Base-by-base conservation (phyloP, 768 basidiomycete species). In the Lactifluus volemus region DNA sequence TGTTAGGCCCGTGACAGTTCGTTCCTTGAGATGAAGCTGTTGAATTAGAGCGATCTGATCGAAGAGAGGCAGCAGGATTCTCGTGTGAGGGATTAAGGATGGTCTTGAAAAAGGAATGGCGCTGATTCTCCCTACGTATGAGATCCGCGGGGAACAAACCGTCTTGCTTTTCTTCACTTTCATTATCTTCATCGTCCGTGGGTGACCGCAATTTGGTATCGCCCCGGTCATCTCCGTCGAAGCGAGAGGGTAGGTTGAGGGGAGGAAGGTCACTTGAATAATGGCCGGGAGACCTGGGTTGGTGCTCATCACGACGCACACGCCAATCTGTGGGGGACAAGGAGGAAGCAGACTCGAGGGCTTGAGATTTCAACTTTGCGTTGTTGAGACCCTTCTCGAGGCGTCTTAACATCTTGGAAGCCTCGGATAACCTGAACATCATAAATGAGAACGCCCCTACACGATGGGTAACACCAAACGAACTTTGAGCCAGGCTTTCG, bases 401-500 rank as follows among this genome's bases (percentile, higher is more conserved):
- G 51, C 89, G 83, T 55, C 90, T 84, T 55, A 92, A 84, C 87
- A 91, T 89, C 71, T 92, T 92, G 42, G 91, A 92, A 49, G 89
- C 89, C 70, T 92, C 91, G 41, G 90, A 92, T 47, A 93, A 76
- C 72, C 90, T 92, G 65, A 29, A 51, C 49, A 65, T 61, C 55
- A 49, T 49, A 41, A 25, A 68, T 53, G 51, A 68, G 63, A 17
- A 63, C 47, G 3, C 41, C 29, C 44, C 49, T 41, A 49, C 55
- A 34, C 25, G 36, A 52, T 41, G 39, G 61, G 42, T 30, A 55
- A 53, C 48, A n/a, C 42, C 5, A 19, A 49, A 73, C 78, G 29
- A 71, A 92, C 91, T 92, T 93, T 74, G 90, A 92, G 67, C 90
- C 91, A 17, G 90, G 90, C 68, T 93, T 93, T 59, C 90, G 83